Evolutionary conservation across 2,329 filamentous ascomycete genomes (phyloP).

Genomic region (Cordyceps javanica): DNA sequence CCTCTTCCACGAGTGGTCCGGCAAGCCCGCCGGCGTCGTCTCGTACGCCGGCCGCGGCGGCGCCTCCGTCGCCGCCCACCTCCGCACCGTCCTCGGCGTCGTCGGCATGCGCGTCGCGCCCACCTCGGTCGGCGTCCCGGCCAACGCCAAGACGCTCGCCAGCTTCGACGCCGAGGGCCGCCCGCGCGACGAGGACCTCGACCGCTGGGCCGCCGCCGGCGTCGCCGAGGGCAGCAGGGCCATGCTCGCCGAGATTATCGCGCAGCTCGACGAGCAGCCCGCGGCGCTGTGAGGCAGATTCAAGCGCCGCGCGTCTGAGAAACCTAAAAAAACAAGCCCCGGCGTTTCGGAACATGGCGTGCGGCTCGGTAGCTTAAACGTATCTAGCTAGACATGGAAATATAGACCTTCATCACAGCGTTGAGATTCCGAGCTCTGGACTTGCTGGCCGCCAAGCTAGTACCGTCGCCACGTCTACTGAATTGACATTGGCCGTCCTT

Average conservation of each 20-base stretch:
- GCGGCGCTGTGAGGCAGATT: not conserved
- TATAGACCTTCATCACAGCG: not conserved
- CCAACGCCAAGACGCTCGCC: slow-evolving; percentile 5
- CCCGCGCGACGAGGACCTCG: slow-evolving; percentile 5
- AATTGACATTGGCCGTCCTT: no score
- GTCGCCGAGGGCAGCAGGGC: slow-evolving; percentile 2
- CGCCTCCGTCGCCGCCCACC: not conserved
- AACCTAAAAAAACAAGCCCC: no score
- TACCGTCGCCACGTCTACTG: no score
- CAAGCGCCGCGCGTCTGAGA: no score
- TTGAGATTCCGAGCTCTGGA: not conserved
- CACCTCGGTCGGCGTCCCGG: not conserved
- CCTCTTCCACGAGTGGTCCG: slow-evolving; percentile 48
- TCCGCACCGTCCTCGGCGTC: slow-evolving; percentile 1
- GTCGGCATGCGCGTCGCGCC: not conserved
- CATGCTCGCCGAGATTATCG: slow-evolving; percentile 4
- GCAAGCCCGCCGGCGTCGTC: slow-evolving; percentile 46
- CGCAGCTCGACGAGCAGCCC: slow-evolving; percentile 1
- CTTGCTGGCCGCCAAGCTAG: not conserved
- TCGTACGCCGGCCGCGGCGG: slow-evolving; percentile 45
- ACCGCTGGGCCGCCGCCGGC: slow-evolving; percentile 2
- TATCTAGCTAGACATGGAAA: not conserved
- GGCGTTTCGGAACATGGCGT: no score
- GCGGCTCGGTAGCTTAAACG: no score
- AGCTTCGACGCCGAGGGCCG: not conserved